Base-by-base conservation (phyloP, 2,329 filamentous ascomycete genomes). In the Epichloe gansuensis region DNA sequence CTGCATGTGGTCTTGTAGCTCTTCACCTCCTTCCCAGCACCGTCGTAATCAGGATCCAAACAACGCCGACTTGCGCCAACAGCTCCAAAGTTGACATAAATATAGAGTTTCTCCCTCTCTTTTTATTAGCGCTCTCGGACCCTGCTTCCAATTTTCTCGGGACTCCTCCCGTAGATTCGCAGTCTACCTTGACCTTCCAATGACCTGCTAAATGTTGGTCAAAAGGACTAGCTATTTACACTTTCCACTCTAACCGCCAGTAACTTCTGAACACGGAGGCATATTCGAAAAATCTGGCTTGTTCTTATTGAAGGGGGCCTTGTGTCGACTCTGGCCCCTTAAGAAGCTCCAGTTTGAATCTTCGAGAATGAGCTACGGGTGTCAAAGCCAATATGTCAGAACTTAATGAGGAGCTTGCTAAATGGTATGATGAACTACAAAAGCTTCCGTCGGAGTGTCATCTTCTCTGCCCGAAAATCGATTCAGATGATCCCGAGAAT, bases 381-480 rank as follows among this genome's bases (percentile, higher is more conserved):
- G 23, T 27, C 17, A 23, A 49, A 43, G 44, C 43, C 52, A 66
- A 53, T 50, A 74, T 74, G 72, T 64, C 65, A 47, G 61, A 64
- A 43, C 52, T 63, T 42, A 61, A 64, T 42, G 69, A 73, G 55
- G 67, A 72, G 57, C 66, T 75, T 51, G 65, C 60, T 17, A 63
- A 67, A 51, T 72, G 69, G 63, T 74, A 68, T 55, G 67, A 71
- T 54, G 68, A 72, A 53, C 63, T 75, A 2, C 66, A 70, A 45
- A 62, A 65, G 31, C 66, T 76, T n/a, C 69, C 71, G 3, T 42
- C 64, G n/a, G 67, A 76, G 13, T 68, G 73, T 25, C 85, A 89
- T 60, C 72, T 87, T 50, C 77, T 88, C 54, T 89, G 85, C 55
- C 83, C 85, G 1, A 80, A 78, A 54, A 66, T 79, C 52, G 69